These are phyloP conservation scores for Omphalea diandra DNA, from an alignment of 441 rosid genomes.

Conservation along the genomic window DNA sequence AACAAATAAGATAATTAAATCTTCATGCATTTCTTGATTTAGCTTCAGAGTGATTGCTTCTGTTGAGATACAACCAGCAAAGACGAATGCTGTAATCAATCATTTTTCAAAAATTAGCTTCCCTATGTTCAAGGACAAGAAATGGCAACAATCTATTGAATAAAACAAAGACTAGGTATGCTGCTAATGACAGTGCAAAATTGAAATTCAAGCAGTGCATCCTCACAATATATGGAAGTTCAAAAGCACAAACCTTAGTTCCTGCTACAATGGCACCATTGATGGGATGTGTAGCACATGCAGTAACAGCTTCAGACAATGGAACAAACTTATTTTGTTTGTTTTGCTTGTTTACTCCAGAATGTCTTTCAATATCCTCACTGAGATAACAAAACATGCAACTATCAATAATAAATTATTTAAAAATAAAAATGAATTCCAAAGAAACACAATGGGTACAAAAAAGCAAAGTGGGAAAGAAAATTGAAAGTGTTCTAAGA, in stretches of 20 bases:
- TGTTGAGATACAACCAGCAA: conserved; percentile 62
- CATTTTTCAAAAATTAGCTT: conserved; percentile 21
- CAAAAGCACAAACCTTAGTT: conserved; percentile 62
- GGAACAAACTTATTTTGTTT: conserved; percentile 68
- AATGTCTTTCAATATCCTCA: conserved; percentile 38
- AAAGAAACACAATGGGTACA: not conserved
- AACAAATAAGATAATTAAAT: not conserved
- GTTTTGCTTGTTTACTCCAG: conserved; percentile 25
- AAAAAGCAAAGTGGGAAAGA: not conserved
- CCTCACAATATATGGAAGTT: too few species aligned
- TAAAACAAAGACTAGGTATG: not conserved
- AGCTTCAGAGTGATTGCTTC: conserved; percentile 31
- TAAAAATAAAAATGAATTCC: not conserved
- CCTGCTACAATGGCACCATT: conserved; percentile 75
- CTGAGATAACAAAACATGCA: conserved; percentile 30
- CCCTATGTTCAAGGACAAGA: not conserved
- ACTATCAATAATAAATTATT: not conserved
- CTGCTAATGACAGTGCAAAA: not conserved
- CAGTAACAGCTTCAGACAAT: conserved; percentile 66
- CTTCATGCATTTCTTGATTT: not conserved
- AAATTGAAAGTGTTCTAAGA: not conserved
- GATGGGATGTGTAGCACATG: conserved; percentile 73
- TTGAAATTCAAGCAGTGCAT: not conserved
- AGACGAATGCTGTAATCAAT: conserved; percentile 61
- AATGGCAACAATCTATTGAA: not conserved